Conservation (phyloP, 345 rosid genomes). For the Dipteronia dyeriana region DNA sequence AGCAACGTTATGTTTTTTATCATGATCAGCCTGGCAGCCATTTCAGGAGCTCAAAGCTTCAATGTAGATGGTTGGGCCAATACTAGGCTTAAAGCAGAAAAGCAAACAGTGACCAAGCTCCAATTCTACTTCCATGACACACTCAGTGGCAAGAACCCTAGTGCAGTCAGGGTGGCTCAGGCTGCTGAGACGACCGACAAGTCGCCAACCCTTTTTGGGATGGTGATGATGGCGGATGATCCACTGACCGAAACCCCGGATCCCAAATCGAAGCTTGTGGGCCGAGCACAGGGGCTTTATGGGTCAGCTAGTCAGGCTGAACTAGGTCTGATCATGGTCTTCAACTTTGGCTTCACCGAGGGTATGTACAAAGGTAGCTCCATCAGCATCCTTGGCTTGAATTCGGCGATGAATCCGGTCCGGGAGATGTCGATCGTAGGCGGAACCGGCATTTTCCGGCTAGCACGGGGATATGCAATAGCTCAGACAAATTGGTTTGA, state of each 20-base stretch:
- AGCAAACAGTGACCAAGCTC: conserved; percentile 53
- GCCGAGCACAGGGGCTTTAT: conserved; percentile 71
- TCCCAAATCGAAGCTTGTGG: conserved; percentile 58
- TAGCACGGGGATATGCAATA: conserved; percentile 65
- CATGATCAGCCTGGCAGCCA: conserved; percentile 16
- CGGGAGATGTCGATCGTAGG: conserved; percentile 71
- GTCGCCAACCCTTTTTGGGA: conserved; percentile 56
- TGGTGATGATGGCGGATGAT: conserved; percentile 52
- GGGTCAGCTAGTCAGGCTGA: conserved; percentile 46
- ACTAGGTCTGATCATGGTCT: conserved; percentile 48
- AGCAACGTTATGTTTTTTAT: conserved; percentile 25
- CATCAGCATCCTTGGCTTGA: conserved; percentile 52
- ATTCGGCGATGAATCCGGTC: conserved; percentile 31
- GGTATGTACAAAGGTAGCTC: conserved; percentile 70
- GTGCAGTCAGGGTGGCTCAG: conserved; percentile 52
- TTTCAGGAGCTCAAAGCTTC: conserved; percentile 33
- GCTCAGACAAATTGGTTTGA: conserved; percentile 47
- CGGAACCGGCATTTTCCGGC: conserved; percentile 56
- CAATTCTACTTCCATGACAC: conserved; percentile 74
- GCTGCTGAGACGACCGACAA: conserved; percentile 28
- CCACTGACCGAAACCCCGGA: conserved; percentile 55
- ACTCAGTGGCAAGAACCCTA: conserved; percentile 53
- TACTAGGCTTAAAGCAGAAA: conserved; percentile 19
- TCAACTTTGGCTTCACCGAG: conserved; percentile 53
- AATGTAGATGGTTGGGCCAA: conserved; percentile 32